Conservation (phyloP, 352 stramenopile genomes). For the Phytophthora lateralis region DNA sequence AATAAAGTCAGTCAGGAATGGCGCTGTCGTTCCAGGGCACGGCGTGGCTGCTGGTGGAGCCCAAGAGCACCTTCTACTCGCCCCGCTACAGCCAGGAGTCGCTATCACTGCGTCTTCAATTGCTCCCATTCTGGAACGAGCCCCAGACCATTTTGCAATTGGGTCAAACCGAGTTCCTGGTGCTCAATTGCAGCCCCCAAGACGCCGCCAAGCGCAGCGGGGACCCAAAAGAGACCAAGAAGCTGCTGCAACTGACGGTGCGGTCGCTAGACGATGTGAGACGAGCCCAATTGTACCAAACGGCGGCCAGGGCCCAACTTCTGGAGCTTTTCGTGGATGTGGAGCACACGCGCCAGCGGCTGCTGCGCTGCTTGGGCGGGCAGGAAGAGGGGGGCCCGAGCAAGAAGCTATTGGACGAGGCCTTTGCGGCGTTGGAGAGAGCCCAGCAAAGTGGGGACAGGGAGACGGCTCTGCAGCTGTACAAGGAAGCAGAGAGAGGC, state of each 20-base stretch:
- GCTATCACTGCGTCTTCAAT: slow-evolving; percentile 23
- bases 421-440: slow-evolving; percentile 44
- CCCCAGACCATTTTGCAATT: slow-evolving; percentile 44
- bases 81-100: slow-evolving; percentile 39
- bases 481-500: slow-evolving; percentile 35
- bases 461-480: slow-evolving; percentile 31
- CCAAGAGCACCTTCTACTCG: slow-evolving; percentile 41
- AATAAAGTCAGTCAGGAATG: slow-evolving; percentile 7
- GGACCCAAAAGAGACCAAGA: slow-evolving; percentile 31
- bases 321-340: slow-evolving; percentile 53
- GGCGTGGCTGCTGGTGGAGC: slow-evolving; percentile 45
- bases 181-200: slow-evolving; percentile 23
- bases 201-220: slow-evolving; percentile 26
- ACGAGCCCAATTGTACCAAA: slow-evolving; percentile 48
- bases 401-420: slow-evolving; percentile 41
- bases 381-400: not conserved
- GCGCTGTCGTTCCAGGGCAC: slow-evolving; percentile 23
- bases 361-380: slow-evolving; percentile 23
- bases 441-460: slow-evolving; percentile 28
- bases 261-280: slow-evolving; percentile 48
- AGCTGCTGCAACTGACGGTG: slow-evolving; percentile 44
- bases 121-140: slow-evolving; percentile 39
- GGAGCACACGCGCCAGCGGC: slow-evolving; percentile 25
- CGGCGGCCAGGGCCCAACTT: slow-evolving; percentile 35
- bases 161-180: slow-evolving; percentile 24